Evolutionary conservation across 1,139 yeast species (phyloP), one percentile per base, ranked within the genome.

Genomic region (Yamadazyma conglobata): DNA sequence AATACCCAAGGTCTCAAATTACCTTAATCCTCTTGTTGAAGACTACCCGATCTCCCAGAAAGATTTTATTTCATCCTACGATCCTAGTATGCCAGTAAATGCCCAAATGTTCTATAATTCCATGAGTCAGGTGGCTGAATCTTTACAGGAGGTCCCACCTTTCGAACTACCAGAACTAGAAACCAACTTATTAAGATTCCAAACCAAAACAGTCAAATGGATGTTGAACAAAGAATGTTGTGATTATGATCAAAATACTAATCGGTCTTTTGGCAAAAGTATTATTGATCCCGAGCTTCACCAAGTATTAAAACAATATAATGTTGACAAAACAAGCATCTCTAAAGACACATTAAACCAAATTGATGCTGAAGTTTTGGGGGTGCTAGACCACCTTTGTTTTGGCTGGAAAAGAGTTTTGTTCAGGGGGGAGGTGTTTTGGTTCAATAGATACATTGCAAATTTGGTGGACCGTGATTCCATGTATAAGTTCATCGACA

Each of bases 171-270:
- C 77, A 0, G 77, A 69, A 24, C 52, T 79, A 11, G 68, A 62
- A 16, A 66, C 80, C 0, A 56, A 59, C 5, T 54, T 79, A 9
- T 51, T 80, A 14, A 62, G 64, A 5, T 85, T 79, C 40, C 95
- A 85, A 47, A 59, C 67, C 5, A 74, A 71, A 30, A 70, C 91
- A 0, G 72, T 85, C 0, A 52, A 64, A 15, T 85, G 94, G 94
- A 59, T 81, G 42, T 51, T 85, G 5, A 42, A 57, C 0, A 68
- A 66, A 38, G 95, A 85, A 48, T 73, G 79, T 19, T 70, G 68
- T n/a, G 32, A 36, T 5, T 64, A 73, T 34, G 57, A 64, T 32
- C 43, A 45, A 9, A 40, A 48, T 0, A 47, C 59, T 0, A 52
- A 47, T 25, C 32, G 60, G 31, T 53, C 58, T 25, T 34, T 34